These are phyloP conservation scores for Neurospora sp. DNA, from an alignment of 495 filamentous ascomycete species.

Conservation along the genomic window DNA sequence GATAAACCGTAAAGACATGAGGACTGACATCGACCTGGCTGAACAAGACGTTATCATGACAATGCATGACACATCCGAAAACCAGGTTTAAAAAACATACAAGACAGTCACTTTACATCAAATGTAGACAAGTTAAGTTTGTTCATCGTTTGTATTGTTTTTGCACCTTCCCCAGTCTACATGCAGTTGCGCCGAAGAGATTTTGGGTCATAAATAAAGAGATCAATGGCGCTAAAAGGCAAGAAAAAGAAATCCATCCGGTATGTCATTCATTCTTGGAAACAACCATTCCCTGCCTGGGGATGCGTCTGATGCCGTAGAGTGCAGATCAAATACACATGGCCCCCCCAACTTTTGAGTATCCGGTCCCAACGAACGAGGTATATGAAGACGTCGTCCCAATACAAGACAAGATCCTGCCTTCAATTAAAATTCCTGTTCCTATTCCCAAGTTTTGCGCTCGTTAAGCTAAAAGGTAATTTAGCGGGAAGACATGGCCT, in stretches of 20 bases:
- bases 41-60: not conserved
- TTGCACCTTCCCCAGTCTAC: constrained; percentile 35
- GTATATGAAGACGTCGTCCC: constrained; percentile 22
- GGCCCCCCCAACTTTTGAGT: constrained; percentile 14
- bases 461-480: constrained; percentile 19
- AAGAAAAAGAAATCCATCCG: constrained; percentile 23
- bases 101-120: not conserved
- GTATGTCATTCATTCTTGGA: constrained; percentile 22
- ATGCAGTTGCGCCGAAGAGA: constrained; percentile 33
- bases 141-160: constrained; percentile 8
- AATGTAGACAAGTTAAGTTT: not conserved
- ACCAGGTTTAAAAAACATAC: not conserved
- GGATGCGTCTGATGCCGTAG: constrained; percentile 15
- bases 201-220: constrained; percentile 21
- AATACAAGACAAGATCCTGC: constrained; percentile 13
- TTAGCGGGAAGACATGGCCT: constrained; percentile 88
- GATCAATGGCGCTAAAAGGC: constrained; percentile 21
- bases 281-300: constrained; percentile 21
- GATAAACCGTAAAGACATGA: not conserved
- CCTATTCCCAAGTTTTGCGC: constrained; percentile 13
- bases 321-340: constrained; percentile 17
- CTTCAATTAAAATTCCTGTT: constrained; percentile 11
- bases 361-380: constrained; percentile 17
- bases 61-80: not conserved
- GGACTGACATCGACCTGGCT: not conserved